These are phyloP conservation scores for Lactuca sativa DNA, from an alignment of 129 eudicot species.

Conservation along the genomic window DNA sequence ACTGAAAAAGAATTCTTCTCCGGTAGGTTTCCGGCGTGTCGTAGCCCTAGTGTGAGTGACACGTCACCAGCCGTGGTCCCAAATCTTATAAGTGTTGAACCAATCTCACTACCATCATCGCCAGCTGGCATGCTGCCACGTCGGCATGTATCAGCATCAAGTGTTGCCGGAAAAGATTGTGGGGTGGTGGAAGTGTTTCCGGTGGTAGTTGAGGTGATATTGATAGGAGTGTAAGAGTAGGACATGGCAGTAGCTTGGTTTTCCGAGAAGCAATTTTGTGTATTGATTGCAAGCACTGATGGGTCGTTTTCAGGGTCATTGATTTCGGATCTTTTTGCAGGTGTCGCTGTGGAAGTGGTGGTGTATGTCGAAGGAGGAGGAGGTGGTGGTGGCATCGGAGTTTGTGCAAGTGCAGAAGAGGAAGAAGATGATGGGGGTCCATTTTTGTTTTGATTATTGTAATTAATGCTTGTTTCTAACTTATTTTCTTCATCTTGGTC, in stretches of 20 bases:
- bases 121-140: constrained; percentile 23
- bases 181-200: not conserved
- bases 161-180: constrained; percentile 20
- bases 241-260: constrained; percentile 38
- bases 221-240: constrained; percentile 12
- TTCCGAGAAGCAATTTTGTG: constrained; percentile 40
- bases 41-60: constrained; percentile 92
- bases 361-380: constrained; percentile 22
- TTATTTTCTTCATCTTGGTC: not conserved
- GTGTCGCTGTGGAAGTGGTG: constrained; percentile 11
- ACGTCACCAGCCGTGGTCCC: constrained; percentile 81
- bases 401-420: constrained; percentile 46
- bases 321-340: constrained; percentile 49
- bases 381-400: constrained; percentile 49
- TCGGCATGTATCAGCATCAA: constrained; percentile 31
- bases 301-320: constrained; percentile 59
- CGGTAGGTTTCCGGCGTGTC: constrained; percentile 82
- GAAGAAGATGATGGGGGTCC: constrained; percentile 35
- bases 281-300: constrained; percentile 53
- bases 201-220: constrained; percentile 10
- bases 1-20: constrained; percentile 58
- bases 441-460: constrained; percentile 27
- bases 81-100: constrained; percentile 58
- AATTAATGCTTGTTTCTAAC: constrained; percentile 16
- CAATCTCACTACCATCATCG: constrained; percentile 32